These are phyloP conservation scores for Leishmania tropica DNA, from an alignment of 208 protist genomes.

Conservation along the genomic window DNA sequence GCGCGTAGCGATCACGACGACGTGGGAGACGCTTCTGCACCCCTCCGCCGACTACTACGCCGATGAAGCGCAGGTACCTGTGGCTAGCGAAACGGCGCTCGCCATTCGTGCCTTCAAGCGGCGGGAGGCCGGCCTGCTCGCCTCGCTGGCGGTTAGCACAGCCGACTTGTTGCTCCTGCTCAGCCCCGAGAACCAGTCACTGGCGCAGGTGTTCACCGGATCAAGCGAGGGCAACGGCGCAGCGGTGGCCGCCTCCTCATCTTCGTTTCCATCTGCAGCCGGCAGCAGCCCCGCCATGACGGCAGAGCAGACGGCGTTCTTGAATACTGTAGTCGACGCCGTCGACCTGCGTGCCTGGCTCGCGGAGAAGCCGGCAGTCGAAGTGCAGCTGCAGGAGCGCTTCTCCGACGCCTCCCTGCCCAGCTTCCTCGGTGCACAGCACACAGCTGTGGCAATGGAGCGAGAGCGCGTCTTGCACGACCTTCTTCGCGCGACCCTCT, in stretches of 20 bases:
- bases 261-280: background rate
- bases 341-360: slow-evolving; percentile 37
- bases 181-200: slow-evolving; percentile 51
- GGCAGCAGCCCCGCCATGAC: slow-evolving; percentile 22
- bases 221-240: background rate
- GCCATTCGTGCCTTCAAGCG: slow-evolving; percentile 47
- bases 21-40: slow-evolving; percentile 48
- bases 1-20: slow-evolving; percentile 29
- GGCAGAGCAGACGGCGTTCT: slow-evolving; percentile 48
- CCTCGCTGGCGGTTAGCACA: slow-evolving; percentile 36
- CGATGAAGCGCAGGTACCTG: background rate
- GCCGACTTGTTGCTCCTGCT: slow-evolving; percentile 57
- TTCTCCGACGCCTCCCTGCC: slow-evolving; percentile 11
- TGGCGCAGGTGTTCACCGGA: slow-evolving; percentile 36
- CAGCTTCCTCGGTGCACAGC: slow-evolving; percentile 20
- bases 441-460: slow-evolving; percentile 23
- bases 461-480: slow-evolving; percentile 44
- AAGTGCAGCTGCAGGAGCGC: slow-evolving; percentile 19
- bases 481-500: slow-evolving; percentile 52
- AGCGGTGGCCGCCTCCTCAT: background rate
- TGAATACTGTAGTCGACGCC: slow-evolving; percentile 50
- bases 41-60: slow-evolving; percentile 28
- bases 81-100: slow-evolving; percentile 12
- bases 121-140: slow-evolving; percentile 48
- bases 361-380: slow-evolving; percentile 19